These are phyloP conservation scores for Nidularia pulvinata DNA, from an alignment of 768 basidiomycete species.

Conservation along the genomic window DNA sequence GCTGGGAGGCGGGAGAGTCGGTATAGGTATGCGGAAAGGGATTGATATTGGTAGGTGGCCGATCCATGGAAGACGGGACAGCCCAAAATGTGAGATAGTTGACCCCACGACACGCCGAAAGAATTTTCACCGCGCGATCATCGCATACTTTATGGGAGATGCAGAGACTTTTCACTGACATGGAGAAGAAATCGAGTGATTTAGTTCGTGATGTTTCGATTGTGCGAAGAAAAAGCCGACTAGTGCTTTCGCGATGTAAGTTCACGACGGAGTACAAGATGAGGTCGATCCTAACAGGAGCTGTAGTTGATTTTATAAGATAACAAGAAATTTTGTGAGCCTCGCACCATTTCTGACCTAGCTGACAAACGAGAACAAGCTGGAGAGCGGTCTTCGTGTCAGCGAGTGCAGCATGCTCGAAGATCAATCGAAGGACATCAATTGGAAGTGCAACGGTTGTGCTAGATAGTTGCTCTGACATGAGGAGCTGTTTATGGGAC, in stretches of 20 bases:
- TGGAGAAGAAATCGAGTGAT: slow-evolving; percentile 27
- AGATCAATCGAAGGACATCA: slow-evolving; percentile 32
- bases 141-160: slow-evolving; percentile 31
- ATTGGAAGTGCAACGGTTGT: slow-evolving; percentile 16
- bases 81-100: slow-evolving; percentile 35
- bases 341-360: slow-evolving; percentile 28
- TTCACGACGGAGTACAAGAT: slow-evolving; percentile 31
- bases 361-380: slow-evolving; percentile 25
- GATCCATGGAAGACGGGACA: slow-evolving; percentile 12
- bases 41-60: background rate
- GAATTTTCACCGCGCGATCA: slow-evolving; percentile 23
- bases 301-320: background rate
- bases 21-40: background rate
- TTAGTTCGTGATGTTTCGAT: slow-evolving; percentile 30
- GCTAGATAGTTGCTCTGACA: background rate
- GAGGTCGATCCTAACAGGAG: slow-evolving; percentile 25
- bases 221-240: slow-evolving; percentile 32
- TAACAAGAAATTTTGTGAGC: background rate
- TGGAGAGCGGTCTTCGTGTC: slow-evolving; percentile 27
- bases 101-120: slow-evolving; percentile 30
- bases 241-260: slow-evolving; percentile 26
- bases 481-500: background rate
- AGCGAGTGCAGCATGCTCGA: slow-evolving; percentile 26
- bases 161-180: slow-evolving; percentile 30
- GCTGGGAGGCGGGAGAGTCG: background rate